Percentiles rank a stretch among this genome's conserved stretches.
Conservation (phyloP, 2,329 filamentous ascomycete species). For the Sporothrix dimorphospora region DNA sequence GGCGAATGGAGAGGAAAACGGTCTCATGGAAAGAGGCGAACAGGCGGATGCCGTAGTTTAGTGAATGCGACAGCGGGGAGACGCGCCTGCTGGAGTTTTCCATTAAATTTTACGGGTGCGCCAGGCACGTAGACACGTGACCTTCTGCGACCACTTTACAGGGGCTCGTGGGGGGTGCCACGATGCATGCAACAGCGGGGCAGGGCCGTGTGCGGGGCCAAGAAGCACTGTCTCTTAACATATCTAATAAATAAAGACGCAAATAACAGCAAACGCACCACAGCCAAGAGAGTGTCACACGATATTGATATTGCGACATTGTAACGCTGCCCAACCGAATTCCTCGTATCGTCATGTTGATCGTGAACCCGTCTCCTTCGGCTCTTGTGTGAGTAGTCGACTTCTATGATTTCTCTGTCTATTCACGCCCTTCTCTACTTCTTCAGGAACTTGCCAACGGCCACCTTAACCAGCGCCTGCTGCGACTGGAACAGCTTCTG, state of each 20-base stretch:
- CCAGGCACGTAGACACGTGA: constrained; percentile 30
- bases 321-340: background rate
- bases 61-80: constrained; percentile 21
- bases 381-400: background rate
- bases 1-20: constrained; percentile 17
- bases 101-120: background rate
- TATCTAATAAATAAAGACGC: background rate
- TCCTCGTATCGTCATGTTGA: background rate
- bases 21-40: background rate
- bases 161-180: background rate
- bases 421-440: constrained; percentile 9
- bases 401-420: background rate
- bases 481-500: constrained; percentile 37
- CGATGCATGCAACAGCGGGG: constrained; percentile 12
- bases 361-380: background rate
- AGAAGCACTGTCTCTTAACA: background rate
- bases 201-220: background rate
- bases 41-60: background rate
- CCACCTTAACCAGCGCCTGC: constrained; percentile 33
- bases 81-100: constrained; percentile 22
- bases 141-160: constrained; percentile 18
- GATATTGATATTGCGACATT: background rate
- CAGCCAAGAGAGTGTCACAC: background rate
- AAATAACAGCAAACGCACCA: background rate
- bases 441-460: constrained; percentile 34